Conservation (phyloP, 148 eudicot species). For the Amaranthus hypochondriacus region DNA sequence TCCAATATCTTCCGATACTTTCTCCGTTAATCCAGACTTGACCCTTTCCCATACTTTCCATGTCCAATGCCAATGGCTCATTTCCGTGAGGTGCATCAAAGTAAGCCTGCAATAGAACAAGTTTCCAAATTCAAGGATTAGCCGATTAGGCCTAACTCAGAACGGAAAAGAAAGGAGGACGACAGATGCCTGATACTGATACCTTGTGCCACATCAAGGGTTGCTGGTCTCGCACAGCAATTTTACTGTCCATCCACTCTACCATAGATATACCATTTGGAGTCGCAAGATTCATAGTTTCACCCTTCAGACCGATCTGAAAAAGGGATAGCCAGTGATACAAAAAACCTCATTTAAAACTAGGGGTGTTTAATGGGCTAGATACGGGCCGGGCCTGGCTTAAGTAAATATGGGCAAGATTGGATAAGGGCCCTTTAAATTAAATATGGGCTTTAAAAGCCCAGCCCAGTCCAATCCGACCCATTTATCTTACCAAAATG, state of each 20-base stretch:
- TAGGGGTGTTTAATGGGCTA: neutral
- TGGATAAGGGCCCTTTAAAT: too few relatives aligned
- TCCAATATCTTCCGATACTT: conserved; percentile 93
- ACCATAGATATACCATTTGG: conserved; percentile 51
- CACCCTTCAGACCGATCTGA: conserved; percentile 92
- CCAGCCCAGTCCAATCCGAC: too few relatives aligned
- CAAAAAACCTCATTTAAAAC: neutral
- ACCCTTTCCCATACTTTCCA: conserved; percentile 97
- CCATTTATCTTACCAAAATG: too few relatives aligned
- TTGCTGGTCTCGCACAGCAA: conserved; percentile 63
- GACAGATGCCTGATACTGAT: conserved; percentile 5
- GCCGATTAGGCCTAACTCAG: neutral
- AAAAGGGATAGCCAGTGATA: conserved; percentile 9
- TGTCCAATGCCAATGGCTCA: conserved; percentile 84
- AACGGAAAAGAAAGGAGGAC: neutral
- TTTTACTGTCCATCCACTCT: conserved; percentile 70
- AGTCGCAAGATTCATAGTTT: conserved; percentile 69
- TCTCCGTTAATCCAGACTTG: conserved; percentile 93
- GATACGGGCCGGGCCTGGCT: too few relatives aligned
- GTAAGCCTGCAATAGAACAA: conserved; percentile 48
- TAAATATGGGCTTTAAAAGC: too few relatives aligned
- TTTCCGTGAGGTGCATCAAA: conserved; percentile 76
- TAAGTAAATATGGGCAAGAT: too few relatives aligned
- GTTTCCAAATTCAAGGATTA: neutral
- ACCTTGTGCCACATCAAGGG: conserved; percentile 98